Percentiles rank a stretch among this genome's conserved stretches.
phyloP scores from a whole-genome alignment of 2,329 filamentous ascomycete species.

The Metarhizium anisopliae region DNA sequence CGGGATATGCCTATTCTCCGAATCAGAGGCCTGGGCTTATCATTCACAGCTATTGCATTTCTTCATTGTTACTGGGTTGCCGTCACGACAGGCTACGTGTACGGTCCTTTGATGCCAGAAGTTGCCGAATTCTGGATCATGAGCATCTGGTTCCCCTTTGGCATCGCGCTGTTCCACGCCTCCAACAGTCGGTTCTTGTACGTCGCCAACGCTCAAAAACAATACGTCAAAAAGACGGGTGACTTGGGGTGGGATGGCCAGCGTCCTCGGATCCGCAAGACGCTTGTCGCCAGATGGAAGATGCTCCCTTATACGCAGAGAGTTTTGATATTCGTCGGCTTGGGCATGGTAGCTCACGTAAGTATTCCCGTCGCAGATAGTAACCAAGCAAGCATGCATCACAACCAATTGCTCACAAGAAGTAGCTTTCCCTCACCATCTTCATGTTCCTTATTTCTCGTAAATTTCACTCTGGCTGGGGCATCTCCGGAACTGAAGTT shows the following conservation, averaged over 20 bases:
- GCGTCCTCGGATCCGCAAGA: slow-evolving; percentile 12
- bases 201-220: slow-evolving; percentile 45
- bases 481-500: slow-evolving; percentile 53
- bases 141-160: slow-evolving; percentile 54
- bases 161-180: slow-evolving; percentile 58
- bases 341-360: slow-evolving; percentile 50
- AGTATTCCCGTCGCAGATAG: slow-evolving; percentile 5
- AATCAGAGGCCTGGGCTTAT: slow-evolving; percentile 30
- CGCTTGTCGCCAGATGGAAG: slow-evolving; percentile 27
- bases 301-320: slow-evolving; percentile 36
- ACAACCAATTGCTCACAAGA: not conserved
- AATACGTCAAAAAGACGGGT: slow-evolving; percentile 19
- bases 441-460: slow-evolving; percentile 55
- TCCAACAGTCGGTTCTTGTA: slow-evolving; percentile 53
- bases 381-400: not conserved
- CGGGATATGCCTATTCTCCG: slow-evolving; percentile 31
- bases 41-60: slow-evolving; percentile 29
- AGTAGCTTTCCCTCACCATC: slow-evolving; percentile 47
- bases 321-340: slow-evolving; percentile 39
- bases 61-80: slow-evolving; percentile 35
- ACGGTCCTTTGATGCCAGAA: slow-evolving; percentile 35
- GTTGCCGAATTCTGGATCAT: slow-evolving; percentile 57
- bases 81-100: slow-evolving; percentile 28
- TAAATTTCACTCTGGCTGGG: slow-evolving; percentile 55
- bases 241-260: slow-evolving; percentile 4